phyloP scores from a whole-genome alignment of 1,284 basidiomycete genomes.

The Phylloporus sp. region DNA sequence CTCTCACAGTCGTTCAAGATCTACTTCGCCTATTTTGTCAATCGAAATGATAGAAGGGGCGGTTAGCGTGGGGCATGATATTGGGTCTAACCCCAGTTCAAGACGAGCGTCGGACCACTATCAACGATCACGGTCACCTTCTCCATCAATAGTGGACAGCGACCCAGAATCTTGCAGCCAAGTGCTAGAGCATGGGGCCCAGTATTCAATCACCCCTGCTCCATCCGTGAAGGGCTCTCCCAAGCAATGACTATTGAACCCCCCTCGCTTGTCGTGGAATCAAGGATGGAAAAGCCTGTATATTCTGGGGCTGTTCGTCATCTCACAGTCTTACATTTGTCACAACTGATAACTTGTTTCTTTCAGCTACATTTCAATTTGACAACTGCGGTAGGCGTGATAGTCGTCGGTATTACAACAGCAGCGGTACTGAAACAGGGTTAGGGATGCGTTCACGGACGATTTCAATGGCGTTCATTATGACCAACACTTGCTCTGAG shows the following conservation, averaged over 20 bases:
- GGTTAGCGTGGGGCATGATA: constrained; percentile 28
- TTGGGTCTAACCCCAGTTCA: constrained; percentile 32
- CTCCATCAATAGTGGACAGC: constrained; percentile 50
- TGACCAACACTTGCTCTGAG: constrained; percentile 19
- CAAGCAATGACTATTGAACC: constrained; percentile 24
- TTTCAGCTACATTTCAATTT: constrained; percentile 42
- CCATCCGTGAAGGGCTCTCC: constrained; percentile 52
- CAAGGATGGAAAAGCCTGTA: constrained; percentile 23
- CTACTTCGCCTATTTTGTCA: constrained; percentile 44
- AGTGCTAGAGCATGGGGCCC: constrained; percentile 34
- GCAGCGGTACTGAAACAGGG: constrained; percentile 71
- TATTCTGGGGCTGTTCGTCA: constrained; percentile 39
- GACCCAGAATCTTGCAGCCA: constrained; percentile 45
- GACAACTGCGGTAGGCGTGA: constrained; percentile 61
- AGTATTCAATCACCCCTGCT: constrained; percentile 54
- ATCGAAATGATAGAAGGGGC: constrained; percentile 44
- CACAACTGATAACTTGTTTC: constrained; percentile 30
- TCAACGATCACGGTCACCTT: constrained; percentile 44
- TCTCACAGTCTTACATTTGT: constrained; percentile 31
- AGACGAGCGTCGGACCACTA: constrained; percentile 39
- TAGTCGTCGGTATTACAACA: constrained; percentile 67
- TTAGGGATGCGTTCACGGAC: constrained; percentile 32
- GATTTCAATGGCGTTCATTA: constrained; percentile 21
- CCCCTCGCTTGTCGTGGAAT: constrained; percentile 18
- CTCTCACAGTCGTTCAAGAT: constrained; percentile 39